Evolutionary conservation across 345 rosid species (phyloP).

Genomic region (Erucastrum elatum): DNA sequence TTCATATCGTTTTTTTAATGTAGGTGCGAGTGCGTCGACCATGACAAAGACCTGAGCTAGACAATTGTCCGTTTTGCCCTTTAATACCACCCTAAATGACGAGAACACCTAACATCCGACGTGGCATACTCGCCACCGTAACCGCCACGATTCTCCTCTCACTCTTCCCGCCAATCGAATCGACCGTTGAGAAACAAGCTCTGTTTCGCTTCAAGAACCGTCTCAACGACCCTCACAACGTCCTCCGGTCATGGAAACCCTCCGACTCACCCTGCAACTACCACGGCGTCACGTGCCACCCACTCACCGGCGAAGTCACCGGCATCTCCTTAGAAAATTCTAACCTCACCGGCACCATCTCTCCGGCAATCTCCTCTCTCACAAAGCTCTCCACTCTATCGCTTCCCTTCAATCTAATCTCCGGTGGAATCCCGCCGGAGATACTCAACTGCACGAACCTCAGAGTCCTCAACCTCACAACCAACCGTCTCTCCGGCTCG

Average conservation of each 20-base stretch:
- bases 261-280: conserved; percentile 60
- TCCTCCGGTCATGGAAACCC: conserved; percentile 67
- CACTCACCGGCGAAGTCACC: conserved; percentile 47
- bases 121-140: conserved; percentile 8
- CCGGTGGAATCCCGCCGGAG: conserved; percentile 60
- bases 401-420: conserved; percentile 51
- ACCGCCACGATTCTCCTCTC: conserved; percentile 14
- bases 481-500: conserved; percentile 51
- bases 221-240: conserved; percentile 58
- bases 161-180: conserved; percentile 43
- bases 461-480: conserved; percentile 55
- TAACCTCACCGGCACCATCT: conserved; percentile 66
- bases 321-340: conserved; percentile 50
- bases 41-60: not conserved
- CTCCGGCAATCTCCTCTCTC: conserved; percentile 58
- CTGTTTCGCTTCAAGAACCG: conserved; percentile 63
- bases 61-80: not conserved
- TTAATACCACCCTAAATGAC: conserved; percentile 18
- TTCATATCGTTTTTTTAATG: not conserved
- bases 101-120: conserved; percentile 14
- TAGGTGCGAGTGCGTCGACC: conserved; percentile 4
- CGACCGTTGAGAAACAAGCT: conserved; percentile 55
- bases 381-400: conserved; percentile 46
- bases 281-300: conserved; percentile 63
- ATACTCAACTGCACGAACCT: conserved; percentile 53